These are phyloP conservation scores for Saccharomycopsis sp. DNA, from an alignment of 805 yeast species.

Conservation along the genomic window DNA sequence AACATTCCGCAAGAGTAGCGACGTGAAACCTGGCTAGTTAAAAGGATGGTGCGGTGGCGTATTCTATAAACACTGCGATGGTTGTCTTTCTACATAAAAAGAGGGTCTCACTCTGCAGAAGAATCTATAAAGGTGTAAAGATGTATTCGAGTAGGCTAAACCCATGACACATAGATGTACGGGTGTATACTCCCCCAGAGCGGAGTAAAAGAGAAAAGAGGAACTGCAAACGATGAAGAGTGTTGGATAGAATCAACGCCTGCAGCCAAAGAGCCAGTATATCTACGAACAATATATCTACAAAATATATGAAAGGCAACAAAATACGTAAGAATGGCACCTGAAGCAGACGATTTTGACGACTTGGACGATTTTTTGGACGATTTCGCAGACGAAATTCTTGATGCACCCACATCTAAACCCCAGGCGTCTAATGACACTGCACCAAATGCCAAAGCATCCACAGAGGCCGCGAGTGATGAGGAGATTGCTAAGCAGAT, in stretches of 20 bases:
- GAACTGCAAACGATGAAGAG: background rate
- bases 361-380: constrained; percentile 82
- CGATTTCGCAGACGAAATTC: constrained; percentile 69
- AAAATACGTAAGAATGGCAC: constrained; percentile 11
- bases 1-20: no score
- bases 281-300: no score
- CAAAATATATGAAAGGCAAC: no score
- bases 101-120: no score
- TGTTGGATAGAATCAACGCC: constrained; percentile 2
- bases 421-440: background rate
- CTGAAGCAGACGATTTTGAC: constrained; percentile 46
- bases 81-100: no score
- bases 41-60: no score
- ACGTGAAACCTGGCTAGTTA: no score
- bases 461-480: constrained; percentile 33
- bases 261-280: no score
- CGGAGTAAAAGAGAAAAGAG: background rate
- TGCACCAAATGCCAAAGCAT: constrained; percentile 26
- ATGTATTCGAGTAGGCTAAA: no score
- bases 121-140: no score
- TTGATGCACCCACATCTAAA: constrained; percentile 38
- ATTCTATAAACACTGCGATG: no score
- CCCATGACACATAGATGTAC: no score
- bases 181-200: background rate
- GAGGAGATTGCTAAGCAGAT: constrained; percentile 28